Evolutionary conservation across 2,329 filamentous ascomycete genomes (phyloP), one percentile per base, ranked within the genome.

Genomic region (Hypoxylon sp.): DNA sequence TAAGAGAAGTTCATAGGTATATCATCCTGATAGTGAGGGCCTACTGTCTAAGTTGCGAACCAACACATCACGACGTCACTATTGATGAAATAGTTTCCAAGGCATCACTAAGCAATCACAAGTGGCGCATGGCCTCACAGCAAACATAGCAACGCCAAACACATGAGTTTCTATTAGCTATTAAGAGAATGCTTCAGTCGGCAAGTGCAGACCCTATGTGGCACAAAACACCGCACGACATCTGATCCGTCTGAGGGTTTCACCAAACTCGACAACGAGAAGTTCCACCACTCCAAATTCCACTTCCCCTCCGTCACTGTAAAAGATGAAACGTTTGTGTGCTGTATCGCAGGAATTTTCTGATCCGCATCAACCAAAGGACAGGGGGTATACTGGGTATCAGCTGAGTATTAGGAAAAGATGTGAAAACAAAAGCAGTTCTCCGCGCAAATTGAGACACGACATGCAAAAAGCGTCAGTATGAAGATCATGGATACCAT

Each of bases 341-440:
- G 63, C 59, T 65, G 69, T 70, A 64, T 69, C 68, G 60, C 60
- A 64, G 65, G 65, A 70, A 65, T 72, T 69, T 69, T 70, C 64
- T 64, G 69, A 67, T 70, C 65, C 67, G 63, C 62, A 68, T 70
- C 67, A 71, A 72, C 70, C 70, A 73, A 76, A 75, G 59, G 73
- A 75, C 70, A 72, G 73, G 67, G 75, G 75, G 76, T 78, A 78
- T 77, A 78, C 75, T 78, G 76, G 76, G 76, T 78, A 78, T 78
- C 76, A 77, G 76, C 71, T 72, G 74, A 75, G 54, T 68, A 67
- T 56, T 74, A 75, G 73, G 72, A 77, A 77, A 77, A 71, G 64
- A 68, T 71, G 60, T 68, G 62, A 73, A 72, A 70, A 70, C 66
- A 61, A 71, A 73, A 69, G 70, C 70, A 70, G 61, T 67, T 72